Evolutionary conservation across 2,329 filamentous ascomycete species (phyloP).

Genomic region (Neonectria faginata): DNA sequence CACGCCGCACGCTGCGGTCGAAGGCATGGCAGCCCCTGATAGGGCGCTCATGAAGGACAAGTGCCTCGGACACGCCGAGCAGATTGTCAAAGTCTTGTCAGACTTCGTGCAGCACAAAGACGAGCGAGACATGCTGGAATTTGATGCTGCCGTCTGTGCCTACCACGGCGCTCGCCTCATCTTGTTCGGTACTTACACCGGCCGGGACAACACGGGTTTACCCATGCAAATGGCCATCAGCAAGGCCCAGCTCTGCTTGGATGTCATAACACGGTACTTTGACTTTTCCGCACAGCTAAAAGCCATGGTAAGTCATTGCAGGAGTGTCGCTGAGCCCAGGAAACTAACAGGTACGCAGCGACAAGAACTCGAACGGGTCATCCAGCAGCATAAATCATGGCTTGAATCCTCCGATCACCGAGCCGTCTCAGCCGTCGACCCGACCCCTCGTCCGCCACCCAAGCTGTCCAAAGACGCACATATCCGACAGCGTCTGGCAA

Average conservation of each 20-base stretch:
- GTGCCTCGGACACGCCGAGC: constrained; percentile 54
- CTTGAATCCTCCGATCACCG: constrained; percentile 40
- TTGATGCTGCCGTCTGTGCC: constrained; percentile 57
- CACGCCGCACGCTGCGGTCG: constrained; percentile 49
- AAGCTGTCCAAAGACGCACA: constrained; percentile 40
- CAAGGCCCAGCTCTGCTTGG: constrained; percentile 43
- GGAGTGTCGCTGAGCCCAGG: accelerated
- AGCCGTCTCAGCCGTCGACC: constrained; percentile 30
- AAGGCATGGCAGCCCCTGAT: constrained; percentile 44
- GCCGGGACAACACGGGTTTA: constrained; percentile 40
- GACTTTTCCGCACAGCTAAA: constrained; percentile 45
- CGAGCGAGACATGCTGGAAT: constrained; percentile 50
- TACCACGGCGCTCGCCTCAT: constrained; percentile 56
- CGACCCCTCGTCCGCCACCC: constrained; percentile 21
- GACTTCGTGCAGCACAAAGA: constrained; percentile 51
- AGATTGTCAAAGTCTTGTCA: constrained; percentile 51
- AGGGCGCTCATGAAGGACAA: constrained; percentile 43
- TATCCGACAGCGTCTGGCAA: constrained; percentile 50
- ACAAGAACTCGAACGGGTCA: constrained; percentile 44
- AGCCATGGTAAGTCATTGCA: constrained; percentile 33
- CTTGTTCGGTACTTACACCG: constrained; percentile 48
- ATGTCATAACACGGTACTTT: constrained; percentile 44
- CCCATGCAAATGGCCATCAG: constrained; percentile 45
- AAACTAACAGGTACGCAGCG: constrained; percentile 27
- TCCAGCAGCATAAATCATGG: constrained; percentile 43